phyloP scores from a whole-genome alignment of 345 rosid genomes.

The Dipteronia sinensis region DNA sequence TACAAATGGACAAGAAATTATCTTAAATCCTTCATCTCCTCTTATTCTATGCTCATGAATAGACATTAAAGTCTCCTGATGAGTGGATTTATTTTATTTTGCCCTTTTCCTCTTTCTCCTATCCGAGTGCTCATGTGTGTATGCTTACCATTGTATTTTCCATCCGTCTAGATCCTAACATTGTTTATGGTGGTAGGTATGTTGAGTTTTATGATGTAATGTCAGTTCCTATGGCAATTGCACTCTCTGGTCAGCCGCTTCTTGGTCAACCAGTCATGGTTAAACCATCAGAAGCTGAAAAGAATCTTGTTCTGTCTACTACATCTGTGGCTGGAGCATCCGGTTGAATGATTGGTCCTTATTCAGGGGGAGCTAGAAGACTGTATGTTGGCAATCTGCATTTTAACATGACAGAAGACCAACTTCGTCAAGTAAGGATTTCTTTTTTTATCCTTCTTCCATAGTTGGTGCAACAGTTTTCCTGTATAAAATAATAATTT shows the following conservation, averaged over 20 bases:
- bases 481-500: not conserved
- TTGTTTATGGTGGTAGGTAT: slow-evolving; percentile 55
- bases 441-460: not conserved
- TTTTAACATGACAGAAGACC: slow-evolving; percentile 83
- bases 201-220: slow-evolving; percentile 94
- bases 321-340: slow-evolving; percentile 59
- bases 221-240: slow-evolving; percentile 99
- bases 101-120: not conserved
- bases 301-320: slow-evolving; percentile 94
- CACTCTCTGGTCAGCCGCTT: slow-evolving; percentile 96
- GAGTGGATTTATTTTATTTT: not conserved
- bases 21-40: not conserved
- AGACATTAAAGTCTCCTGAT: not conserved
- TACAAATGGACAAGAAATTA: not conserved
- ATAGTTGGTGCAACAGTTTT: not conserved
- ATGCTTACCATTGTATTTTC: not conserved
- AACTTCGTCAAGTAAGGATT: slow-evolving; percentile 73
- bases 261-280: slow-evolving; percentile 98
- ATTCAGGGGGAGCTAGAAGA: slow-evolving; percentile 87
- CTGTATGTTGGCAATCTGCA: slow-evolving; percentile 95
- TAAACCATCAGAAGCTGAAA: slow-evolving; percentile 99
- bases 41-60: not conserved
- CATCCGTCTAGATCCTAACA: not conserved
- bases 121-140: not conserved
- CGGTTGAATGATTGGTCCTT: slow-evolving; percentile 63